These are phyloP conservation scores for Phytophthora sansomeana DNA, from an alignment of 352 stramenopile genomes.

Conservation along the genomic window DNA sequence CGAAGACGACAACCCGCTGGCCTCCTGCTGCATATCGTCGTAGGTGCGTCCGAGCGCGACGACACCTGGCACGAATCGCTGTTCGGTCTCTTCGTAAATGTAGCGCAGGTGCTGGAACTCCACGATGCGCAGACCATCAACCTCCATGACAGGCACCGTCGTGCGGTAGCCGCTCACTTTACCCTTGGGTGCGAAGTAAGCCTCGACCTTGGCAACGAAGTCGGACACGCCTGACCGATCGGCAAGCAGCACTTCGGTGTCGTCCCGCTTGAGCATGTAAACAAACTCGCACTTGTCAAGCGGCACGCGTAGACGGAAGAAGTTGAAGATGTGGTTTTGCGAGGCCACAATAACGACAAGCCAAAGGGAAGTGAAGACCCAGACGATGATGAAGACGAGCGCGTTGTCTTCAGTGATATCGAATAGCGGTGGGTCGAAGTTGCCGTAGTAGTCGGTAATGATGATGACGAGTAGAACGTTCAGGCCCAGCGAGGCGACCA, in stretches of 20 bases:
- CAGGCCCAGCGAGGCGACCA: constrained; percentile 47
- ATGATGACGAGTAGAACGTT: constrained; percentile 58
- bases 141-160: too few relatives aligned
- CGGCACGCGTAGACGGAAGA: constrained; percentile 32
- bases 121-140: too few relatives aligned
- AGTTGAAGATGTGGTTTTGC: constrained; percentile 36
- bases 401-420: constrained; percentile 29
- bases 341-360: constrained; percentile 28
- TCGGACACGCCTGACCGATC: constrained; percentile 18
- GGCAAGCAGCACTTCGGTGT: constrained; percentile 31
- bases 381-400: constrained; percentile 40
- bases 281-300: constrained; percentile 33
- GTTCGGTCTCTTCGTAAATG: constrained; percentile 30
- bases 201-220: constrained; percentile 27
- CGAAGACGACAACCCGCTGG: constrained; percentile 9
- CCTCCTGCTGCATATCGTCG: constrained; percentile 21
- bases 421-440: constrained; percentile 43
- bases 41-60: constrained; percentile 33
- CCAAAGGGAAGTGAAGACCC: constrained; percentile 34
- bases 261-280: constrained; percentile 39
- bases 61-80: constrained; percentile 35
- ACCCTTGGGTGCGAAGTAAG: too few relatives aligned
- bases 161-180: too few relatives aligned
- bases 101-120: too few relatives aligned
- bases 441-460: constrained; percentile 59